Evolutionary conservation across 495 filamentous ascomycete genomes (phyloP), one percentile per base, ranked within the genome.

Genomic region (Penicillium bialowiezense): DNA sequence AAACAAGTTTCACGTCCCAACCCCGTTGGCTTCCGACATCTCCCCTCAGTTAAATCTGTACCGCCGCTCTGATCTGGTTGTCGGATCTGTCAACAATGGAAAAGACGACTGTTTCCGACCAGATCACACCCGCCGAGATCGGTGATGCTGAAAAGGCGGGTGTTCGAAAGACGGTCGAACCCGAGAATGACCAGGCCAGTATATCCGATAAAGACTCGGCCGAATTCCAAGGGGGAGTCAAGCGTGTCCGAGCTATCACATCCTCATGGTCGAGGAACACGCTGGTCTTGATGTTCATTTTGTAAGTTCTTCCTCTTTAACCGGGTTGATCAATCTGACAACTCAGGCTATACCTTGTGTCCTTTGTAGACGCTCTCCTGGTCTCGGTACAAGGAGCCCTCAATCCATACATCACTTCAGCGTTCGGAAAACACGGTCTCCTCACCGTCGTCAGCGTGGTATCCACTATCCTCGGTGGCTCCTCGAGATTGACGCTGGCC

Each of bases 401-500:
- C 8, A 58, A 43, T 18, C 59, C 52, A 8, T 60, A 65, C 24
- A 52, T 57, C 10, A 65, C 60, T 6, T 59, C 55, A 4, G 41
- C 31, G n/a, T 65, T 65, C 46, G 24, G 26, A 3, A 40, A 56
- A 15, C 62, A 61, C 35, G 53, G 54, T 24, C 54, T 63, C 2
- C 45, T 48, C 9, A 45, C 62, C 3, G 52, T 51, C 14, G 49
- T 52, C 19, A 41, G 48, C 35, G 48, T 62, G 26, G 29, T 64
- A n/a, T 56, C 58, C 18, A 62, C 45, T 26, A 55, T 86, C 48
- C 76, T 85, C 45, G 80, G 74, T 41, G 84, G 82, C 49, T 66
- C 84, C 44, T 61, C 72, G 36, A 84, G 82, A 52, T 65, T 85
- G 14, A 71, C 80, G 1, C 63, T 83, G 13, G 82, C 79, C 39